Base-by-base conservation (phyloP, 2,329 filamentous ascomycete genomes). In the Diplodia mutila region DNA sequence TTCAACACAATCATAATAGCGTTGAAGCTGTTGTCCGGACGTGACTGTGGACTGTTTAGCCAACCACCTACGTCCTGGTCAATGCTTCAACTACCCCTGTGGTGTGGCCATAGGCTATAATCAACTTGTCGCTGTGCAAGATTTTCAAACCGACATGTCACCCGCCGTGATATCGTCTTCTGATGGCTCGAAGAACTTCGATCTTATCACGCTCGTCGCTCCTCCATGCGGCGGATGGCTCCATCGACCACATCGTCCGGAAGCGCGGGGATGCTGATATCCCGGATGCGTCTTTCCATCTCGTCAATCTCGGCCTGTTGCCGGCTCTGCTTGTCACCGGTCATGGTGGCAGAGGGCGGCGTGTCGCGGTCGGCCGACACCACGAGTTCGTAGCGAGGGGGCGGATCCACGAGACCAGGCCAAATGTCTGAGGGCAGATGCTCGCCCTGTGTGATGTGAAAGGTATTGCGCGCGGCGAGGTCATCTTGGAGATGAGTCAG, bases 371-470 rank as follows among this genome's bases (percentile, higher is more conserved):
- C 49, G 37, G 70, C 65, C 21, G 77, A 69, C 18, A 73, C 67
- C n/a, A 69, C 72, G 8, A 79, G 74, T 67, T 77, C 74, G 59
- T 78, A 79, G 63, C 71, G 73, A 34, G 75, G 69, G 11, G 77
- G 76, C n/a, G 74, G 72, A 65, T 78, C 76, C 59, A 76, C 86
- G 77, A 95, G 86, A 0, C 90, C 91, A 0, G 89, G 89, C 93
- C 93, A 97, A 25, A 97, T 87, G 76, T 97, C 93, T 0, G 90
- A 89, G 0, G 95, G 95, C 12, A 99, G 80, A 75, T 89, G 97
- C 70, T 96, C 92, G 8, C 93, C 94, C 14, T 95, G 90, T 52
- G 97, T 91, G 32, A 89, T 84, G 39, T 91, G 86, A 77, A 99
- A 98, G 0, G 86, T 82, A 70, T 96, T 91, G 46, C 95, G 85